A percentile compares a stretch with the other conserved stretches of the same genome.
Evolutionary conservation across 2,329 filamentous ascomycete species (phyloP).

Genomic region (Pseudodiploospora longispora): DNA sequence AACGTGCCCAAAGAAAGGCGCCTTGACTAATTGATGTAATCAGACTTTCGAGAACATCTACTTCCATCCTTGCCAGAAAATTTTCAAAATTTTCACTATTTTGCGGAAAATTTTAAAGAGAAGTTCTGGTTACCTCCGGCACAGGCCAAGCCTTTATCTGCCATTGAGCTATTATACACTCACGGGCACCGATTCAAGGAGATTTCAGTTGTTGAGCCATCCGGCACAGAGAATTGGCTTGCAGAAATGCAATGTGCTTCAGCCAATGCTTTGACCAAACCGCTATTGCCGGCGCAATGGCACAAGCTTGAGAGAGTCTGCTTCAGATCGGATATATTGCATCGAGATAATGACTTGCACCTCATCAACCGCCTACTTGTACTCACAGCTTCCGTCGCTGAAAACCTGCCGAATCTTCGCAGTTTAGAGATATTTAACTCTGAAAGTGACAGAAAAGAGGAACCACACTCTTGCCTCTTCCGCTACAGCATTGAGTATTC

Average conservation of each 20-base stretch:
- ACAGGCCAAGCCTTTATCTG: slow-evolving; percentile 3
- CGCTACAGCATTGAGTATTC: slow-evolving; percentile 5
- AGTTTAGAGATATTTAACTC: slow-evolving; percentile 6
- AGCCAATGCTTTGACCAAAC: slow-evolving; percentile 1
- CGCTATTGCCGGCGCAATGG: slow-evolving; percentile 5
- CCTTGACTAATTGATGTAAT: slow-evolving; percentile 1
- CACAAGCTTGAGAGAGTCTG: slow-evolving; percentile 5
- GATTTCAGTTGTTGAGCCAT: slow-evolving; percentile 3
- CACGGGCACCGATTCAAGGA: neutral
- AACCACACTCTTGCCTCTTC: slow-evolving; percentile 4
- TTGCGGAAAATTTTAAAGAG: slow-evolving; percentile 3
- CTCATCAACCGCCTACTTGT: slow-evolving; percentile 2
- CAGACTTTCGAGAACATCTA: slow-evolving; percentile 4
- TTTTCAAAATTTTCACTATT: slow-evolving; percentile 4
- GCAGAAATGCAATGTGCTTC: slow-evolving; percentile 3
- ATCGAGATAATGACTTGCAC: slow-evolving; percentile 2
- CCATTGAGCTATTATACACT: slow-evolving; percentile 1
- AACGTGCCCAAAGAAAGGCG: neutral
- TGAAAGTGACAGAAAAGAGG: neutral
- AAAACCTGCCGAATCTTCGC: slow-evolving; percentile 3
- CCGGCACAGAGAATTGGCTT: neutral
- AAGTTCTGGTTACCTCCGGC: neutral
- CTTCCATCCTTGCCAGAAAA: slow-evolving; percentile 1
- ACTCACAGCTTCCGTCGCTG: slow-evolving; percentile 1
- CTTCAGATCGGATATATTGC: slow-evolving; percentile 3